Evolutionary conservation across 106 monocot genomes (phyloP), one percentile per base, ranked within the genome.

Genomic region (Iris macrosiphon): DNA sequence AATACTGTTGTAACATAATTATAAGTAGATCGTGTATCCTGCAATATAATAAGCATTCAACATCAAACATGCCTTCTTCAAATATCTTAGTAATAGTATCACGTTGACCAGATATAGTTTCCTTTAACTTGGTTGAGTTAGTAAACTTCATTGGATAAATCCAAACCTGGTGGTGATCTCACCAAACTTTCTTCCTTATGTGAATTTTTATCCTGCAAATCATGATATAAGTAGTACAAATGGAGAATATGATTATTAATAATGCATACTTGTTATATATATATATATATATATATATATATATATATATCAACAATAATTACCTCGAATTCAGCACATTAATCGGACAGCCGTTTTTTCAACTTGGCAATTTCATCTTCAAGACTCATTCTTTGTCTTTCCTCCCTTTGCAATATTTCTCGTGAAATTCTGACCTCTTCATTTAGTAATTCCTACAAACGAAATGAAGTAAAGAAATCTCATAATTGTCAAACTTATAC

Each of bases 31-130:
- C n/a, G n/a, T n/a, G n/a, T n/a, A n/a, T n/a, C n/a, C n/a, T n/a
- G n/a, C n/a, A n/a, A n/a, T n/a, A n/a, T n/a, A n/a, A n/a, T n/a
- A n/a, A n/a, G n/a, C n/a, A n/a, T n/a, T n/a, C n/a, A n/a, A n/a
- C n/a, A n/a, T n/a, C n/a, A n/a, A n/a, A n/a, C 14, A 48, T 66
- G 60, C 89, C 84, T 84, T 71, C 89, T 77, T 84, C 75, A 74
- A 90, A 74, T 13, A 78, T 81, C 67, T 90, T 90, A 14, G 70
- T 57, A 19, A 84, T 75, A 28, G 60, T 74, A 63, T 52, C 55
- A 57, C 42, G 72, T 68, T 82, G 87, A 57, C 41, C 47, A 69
- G 47, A 47, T 55, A 66, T 20, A 33, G 60, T 51, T 55, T 75
- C 84, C 54, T 67, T 81, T 48, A 57, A 32, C 68, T 67, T 80